A percentile compares a stretch with the other conserved stretches of the same genome.
Evolutionary conservation across 2,329 filamentous ascomycete species (phyloP).

Genomic region (Aureobasidium sp.): DNA sequence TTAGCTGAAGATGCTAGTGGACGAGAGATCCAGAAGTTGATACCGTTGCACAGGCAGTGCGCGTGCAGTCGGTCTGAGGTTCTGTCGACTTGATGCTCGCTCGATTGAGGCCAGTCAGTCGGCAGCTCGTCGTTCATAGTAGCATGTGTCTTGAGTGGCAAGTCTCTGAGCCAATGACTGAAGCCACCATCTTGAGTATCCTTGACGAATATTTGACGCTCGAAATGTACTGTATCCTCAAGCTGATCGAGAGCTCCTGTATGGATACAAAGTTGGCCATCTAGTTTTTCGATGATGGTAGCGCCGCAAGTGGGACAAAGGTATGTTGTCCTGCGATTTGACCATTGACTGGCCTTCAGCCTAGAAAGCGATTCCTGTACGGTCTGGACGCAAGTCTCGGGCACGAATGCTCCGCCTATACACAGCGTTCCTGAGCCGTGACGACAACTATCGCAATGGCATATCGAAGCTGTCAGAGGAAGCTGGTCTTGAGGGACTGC

Average conservation of each 20-base stretch:
- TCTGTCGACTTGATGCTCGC: not conserved
- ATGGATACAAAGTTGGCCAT: conserved; percentile 20
- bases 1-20: conserved; percentile 40
- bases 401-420: conserved; percentile 18
- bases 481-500: not conserved
- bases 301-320: conserved; percentile 45
- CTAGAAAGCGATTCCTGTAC: conserved; percentile 20
- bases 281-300: conserved; percentile 23
- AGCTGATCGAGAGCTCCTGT: conserved; percentile 25
- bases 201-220: conserved; percentile 24
- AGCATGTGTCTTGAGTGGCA: conserved; percentile 16
- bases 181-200: conserved; percentile 31
- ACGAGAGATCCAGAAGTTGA: conserved; percentile 49
- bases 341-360: conserved; percentile 37
- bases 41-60: conserved; percentile 46
- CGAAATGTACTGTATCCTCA: conserved; percentile 23
- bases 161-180: conserved; percentile 23
- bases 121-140: not conserved
- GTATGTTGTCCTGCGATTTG: conserved; percentile 33
- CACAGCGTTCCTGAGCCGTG: conserved; percentile 18
- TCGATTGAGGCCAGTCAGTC: not conserved
- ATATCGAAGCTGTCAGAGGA: not conserved
- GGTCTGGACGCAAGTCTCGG: conserved; percentile 21
- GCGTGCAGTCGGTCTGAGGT: conserved; percentile 28
- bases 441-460: conserved; percentile 8